Evolutionary conservation across 805 yeast species (phyloP).

Genomic region (Candida gorgasii): DNA sequence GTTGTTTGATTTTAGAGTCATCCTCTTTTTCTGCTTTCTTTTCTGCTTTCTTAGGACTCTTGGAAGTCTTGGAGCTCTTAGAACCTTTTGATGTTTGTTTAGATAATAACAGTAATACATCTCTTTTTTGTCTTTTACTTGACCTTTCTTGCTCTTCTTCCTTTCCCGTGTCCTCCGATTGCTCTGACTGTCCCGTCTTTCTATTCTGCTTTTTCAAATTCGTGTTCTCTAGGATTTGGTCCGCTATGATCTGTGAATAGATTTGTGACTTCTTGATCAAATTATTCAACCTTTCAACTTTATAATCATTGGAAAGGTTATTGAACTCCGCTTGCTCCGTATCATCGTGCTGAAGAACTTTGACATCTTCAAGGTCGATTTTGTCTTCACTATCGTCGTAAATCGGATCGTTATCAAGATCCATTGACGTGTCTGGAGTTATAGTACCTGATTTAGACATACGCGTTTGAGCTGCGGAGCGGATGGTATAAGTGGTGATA

Average conservation of each 20-base stretch:
- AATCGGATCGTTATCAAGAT: background rate
- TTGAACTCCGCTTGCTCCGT: slow-evolving; percentile 40
- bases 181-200: background rate
- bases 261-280: slow-evolving; percentile 86
- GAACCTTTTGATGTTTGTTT: slow-evolving; percentile 10
- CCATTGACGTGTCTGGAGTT: slow-evolving; percentile 10
- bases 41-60: slow-evolving; percentile 1
- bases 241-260: slow-evolving; percentile 83
- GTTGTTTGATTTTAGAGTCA: slow-evolving; percentile 22
- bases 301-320: slow-evolving; percentile 50
- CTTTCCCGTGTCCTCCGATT: background rate
- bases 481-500: background rate
- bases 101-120: slow-evolving; percentile 21
- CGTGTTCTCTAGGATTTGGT: slow-evolving; percentile 57
- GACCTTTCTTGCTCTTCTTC: slow-evolving; percentile 11
- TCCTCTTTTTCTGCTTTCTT: slow-evolving; percentile 7
- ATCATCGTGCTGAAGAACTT: background rate
- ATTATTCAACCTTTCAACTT: slow-evolving; percentile 65
- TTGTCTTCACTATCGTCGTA: slow-evolving; percentile 3
- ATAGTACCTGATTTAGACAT: slow-evolving; percentile 3
- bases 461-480: slow-evolving; percentile 2
- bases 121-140: slow-evolving; percentile 13
- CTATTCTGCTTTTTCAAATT: slow-evolving; percentile 20
- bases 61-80: slow-evolving; percentile 1
- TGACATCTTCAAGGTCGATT: slow-evolving; percentile 4